Evolutionary conservation across 495 filamentous ascomycete genomes (phyloP), one percentile per base, ranked within the genome.

Genomic region (Staphylotrichum longicolle): DNA sequence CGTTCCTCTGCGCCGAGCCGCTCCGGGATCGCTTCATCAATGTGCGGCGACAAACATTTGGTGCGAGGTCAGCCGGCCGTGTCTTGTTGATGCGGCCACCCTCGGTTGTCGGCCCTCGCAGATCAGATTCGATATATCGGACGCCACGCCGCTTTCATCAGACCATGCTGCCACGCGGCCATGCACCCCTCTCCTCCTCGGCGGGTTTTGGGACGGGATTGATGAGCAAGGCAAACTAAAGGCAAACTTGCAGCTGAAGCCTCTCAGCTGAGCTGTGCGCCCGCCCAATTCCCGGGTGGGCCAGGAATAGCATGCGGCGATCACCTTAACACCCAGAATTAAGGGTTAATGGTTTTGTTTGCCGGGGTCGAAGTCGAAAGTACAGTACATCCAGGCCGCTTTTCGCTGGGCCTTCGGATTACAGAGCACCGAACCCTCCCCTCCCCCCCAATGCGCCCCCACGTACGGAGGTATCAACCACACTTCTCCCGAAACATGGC

Each of bases 271-370:
- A 34, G 35, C 56, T 27, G 6, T 41, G 56, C 34, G 34, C 27
- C 7, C 20, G 34, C 46, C 30, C 35, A 9, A 50, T 40, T 58
- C 46, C 56, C 45, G 35, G 37, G 45, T 32, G 39, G 56, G 27
- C 41, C 56, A 49, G 46, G 46, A 49, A 58, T 48, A 58, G 35
- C 15, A 50, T 58, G 55, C 45, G 33, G 15, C 15, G 56, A 50
- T 50, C 56, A 30, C n/a, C 33, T 30, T 50, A 48, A 39, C 45
- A 30, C 56, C 34, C n/a, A 7, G 12, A 37, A 8, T 8, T 41
- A 7, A 7, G 9, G 33, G 5, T 42, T 35, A 39, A 27, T 27
- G 20, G 20, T 27, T 27, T 27, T 27, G 20, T 27, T 27, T 27
- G 20, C 42, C 55, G 5, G 27, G 53, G 39, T 37, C 54, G 35